Evolutionary conservation across 495 filamentous ascomycete species (phyloP), one percentile per base, ranked within the genome.

Genomic region (Viridothelium virens): DNA sequence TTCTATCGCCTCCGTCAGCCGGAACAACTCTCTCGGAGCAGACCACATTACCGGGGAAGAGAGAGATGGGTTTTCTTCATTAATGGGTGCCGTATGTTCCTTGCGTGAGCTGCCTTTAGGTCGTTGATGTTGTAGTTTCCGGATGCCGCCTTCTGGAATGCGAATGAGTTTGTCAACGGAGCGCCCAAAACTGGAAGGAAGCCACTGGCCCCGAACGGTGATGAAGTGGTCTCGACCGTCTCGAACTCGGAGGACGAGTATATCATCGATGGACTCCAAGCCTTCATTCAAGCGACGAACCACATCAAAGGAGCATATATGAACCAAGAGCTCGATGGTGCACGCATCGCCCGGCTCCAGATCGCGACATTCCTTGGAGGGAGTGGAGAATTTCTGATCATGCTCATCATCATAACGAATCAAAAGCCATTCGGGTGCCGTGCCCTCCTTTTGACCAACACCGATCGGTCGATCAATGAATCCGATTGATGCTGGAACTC

Each of bases 201-300:
- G 76, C 94, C 94, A 99, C 0, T 79, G 76, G 0, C 85, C 93
- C 2, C 81, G 83, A 7, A 95, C 79, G 1, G 92, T 86, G 61
- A 99, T 84, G 74, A 99, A 99, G 74, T 97, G 89, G 68, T 99
- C 94, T 62, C 91, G 83, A 1, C 94, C 94, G 61, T 87, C 84
- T 9, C 84, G 82, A 9, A 97, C 90, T 10, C 92, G 87, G n/a
- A 99, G 83, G 4, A 99, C 86, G 34, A 97, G 79, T 9, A 97
- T 87, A 70, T 97, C 92, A 66, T 96, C 91, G 1, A 97, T 79
- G 7, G 79, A 79, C 3, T 79, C 71, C 25, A 80, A 77, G 10
- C 83, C 83, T 38, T 87, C 79, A 70, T 97, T 97, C n/a, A 97
- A 81, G 9, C 78, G 75, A 18, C 83, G 83, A 2, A 90, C 84